Evolutionary conservation across 208 protist species (phyloP).

Genomic region (Wallacemonas sp.): DNA sequence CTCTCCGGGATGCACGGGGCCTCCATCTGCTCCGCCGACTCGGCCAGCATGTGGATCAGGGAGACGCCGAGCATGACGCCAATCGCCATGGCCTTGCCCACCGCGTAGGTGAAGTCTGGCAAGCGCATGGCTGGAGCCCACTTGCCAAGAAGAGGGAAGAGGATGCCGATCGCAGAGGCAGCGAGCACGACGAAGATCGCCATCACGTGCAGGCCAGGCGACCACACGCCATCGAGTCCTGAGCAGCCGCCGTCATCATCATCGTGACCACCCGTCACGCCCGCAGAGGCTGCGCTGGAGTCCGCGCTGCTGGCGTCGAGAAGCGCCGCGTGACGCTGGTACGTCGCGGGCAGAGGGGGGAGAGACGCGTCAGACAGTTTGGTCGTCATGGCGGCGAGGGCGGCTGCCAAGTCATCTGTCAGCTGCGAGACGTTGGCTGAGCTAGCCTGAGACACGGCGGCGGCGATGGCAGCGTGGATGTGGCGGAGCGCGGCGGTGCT

Average conservation of each 20-base stretch:
- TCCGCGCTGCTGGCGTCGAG: neutral
- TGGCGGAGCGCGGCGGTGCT: no score
- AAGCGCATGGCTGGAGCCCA: slow-evolving; percentile 29
- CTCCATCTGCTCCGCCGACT: slow-evolving; percentile 30
- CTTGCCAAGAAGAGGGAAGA: slow-evolving; percentile 53
- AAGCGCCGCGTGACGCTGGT: neutral
- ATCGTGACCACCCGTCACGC: no score
- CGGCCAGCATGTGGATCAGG: slow-evolving; percentile 53
- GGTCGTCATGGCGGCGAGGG: no score
- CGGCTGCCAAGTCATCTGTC: no score
- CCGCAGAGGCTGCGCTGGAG: no score
- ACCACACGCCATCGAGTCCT: slow-evolving; percentile 24
- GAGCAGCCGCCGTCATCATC: slow-evolving; percentile 22
- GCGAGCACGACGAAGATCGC: slow-evolving; percentile 55
- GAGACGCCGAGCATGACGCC: slow-evolving; percentile 63
- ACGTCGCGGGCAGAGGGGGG: no score
- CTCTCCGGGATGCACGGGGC: slow-evolving; percentile 19
- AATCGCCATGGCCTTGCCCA: slow-evolving; percentile 56
- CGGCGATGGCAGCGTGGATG: no score
- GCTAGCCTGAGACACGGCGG: no score
- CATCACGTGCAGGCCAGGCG: slow-evolving; percentile 38
- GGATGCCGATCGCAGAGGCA: slow-evolving; percentile 37
- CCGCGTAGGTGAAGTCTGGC: slow-evolving; percentile 37
- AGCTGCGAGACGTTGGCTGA: no score
- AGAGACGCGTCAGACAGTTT: no score